Conservation (phyloP, 208 protist genomes). For the Pavlovales sp. region DNA sequence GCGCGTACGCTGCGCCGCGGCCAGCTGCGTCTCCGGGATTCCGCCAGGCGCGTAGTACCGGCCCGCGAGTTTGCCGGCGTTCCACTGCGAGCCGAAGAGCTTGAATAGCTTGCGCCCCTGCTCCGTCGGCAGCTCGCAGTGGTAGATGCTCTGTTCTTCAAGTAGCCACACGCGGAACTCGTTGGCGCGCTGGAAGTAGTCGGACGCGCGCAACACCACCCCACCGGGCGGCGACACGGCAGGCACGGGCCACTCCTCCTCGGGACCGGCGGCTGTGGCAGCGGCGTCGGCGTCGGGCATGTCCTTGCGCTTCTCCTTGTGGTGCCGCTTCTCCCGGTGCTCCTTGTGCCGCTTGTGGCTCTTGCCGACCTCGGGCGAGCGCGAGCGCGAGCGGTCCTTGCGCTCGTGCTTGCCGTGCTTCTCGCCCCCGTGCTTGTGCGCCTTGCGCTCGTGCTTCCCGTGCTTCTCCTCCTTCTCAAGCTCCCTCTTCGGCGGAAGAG, state of each 20-base stretch:
- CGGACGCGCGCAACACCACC: not conserved
- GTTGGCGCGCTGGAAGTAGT: not conserved
- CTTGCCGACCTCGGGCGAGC: too few species aligned
- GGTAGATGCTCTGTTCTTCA: not conserved
- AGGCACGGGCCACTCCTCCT: not conserved
- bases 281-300: too few species aligned
- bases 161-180: not conserved
- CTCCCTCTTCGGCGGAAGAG: not conserved
- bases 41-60: not conserved
- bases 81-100: not conserved
- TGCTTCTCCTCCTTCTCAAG: not conserved
- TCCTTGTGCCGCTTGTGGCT: not conserved
- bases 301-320: not conserved
- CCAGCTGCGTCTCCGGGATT: not conserved
- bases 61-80: not conserved
- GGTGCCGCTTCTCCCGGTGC: not conserved
- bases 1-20: not conserved
- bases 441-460: not conserved
- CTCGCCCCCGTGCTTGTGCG: too few species aligned
- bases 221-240: too few species aligned
- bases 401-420: too few species aligned
- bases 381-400: too few species aligned
- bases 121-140: not conserved
- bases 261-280: too few species aligned
- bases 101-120: not conserved